phyloP scores from a whole-genome alignment of 768 basidiomycete species.

The Trametes meyenii region DNA sequence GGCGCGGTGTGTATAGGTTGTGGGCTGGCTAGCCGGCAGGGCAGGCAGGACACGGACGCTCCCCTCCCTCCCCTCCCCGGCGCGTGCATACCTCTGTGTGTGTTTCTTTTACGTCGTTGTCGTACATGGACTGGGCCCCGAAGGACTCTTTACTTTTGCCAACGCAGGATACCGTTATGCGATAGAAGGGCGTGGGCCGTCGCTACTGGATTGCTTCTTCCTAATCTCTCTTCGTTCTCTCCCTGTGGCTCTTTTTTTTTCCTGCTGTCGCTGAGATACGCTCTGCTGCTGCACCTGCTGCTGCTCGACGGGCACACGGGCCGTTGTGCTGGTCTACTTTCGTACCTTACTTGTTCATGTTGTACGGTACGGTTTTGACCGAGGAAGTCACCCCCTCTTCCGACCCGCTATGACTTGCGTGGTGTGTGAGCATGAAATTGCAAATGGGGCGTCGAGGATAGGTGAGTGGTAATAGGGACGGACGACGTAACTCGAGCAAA shows the following conservation, averaged over 20 bases:
- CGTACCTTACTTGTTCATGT: slow-evolving; percentile 10
- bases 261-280: background rate
- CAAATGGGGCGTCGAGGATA: background rate
- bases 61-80: background rate
- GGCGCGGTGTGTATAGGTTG: slow-evolving; percentile 3
- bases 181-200: slow-evolving; percentile 14
- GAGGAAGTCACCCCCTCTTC: slow-evolving; percentile 10
- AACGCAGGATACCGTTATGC: slow-evolving; percentile 4
- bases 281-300: background rate
- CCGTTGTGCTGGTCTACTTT: slow-evolving; percentile 10
- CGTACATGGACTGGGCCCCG: background rate
- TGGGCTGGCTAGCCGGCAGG: background rate
- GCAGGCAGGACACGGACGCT: slow-evolving; percentile 12
- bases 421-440: background rate
- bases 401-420: background rate
- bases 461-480: background rate
- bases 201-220: slow-evolving; percentile 6
- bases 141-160: slow-evolving; percentile 7
- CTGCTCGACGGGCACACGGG: slow-evolving; percentile 13
- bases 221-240: slow-evolving; percentile 4
- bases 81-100: background rate
- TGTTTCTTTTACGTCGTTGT: background rate
- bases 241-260: background rate
- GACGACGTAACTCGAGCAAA: background rate
- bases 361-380: slow-evolving; percentile 13